Evolutionary conservation across 805 yeast species (phyloP).

Genomic region (Yamadazyma scolyti): DNA sequence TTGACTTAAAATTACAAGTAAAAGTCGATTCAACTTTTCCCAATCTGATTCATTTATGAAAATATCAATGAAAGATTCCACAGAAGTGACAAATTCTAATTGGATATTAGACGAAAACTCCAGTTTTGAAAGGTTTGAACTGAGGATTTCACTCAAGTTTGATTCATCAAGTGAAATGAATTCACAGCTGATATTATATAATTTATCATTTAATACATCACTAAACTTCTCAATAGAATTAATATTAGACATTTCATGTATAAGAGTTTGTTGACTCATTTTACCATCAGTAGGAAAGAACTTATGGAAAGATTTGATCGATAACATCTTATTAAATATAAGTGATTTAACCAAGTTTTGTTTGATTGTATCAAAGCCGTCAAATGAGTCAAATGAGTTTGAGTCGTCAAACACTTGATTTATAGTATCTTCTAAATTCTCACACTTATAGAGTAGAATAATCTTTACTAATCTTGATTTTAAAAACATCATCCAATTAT

Average conservation of each 20-base stretch:
- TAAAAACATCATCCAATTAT: slow-evolving; percentile 35
- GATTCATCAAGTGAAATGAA: slow-evolving; percentile 40
- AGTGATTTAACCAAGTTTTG: slow-evolving; percentile 28
- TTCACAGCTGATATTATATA: slow-evolving; percentile 31
- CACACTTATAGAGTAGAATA: slow-evolving; percentile 16
- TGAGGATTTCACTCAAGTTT: slow-evolving; percentile 26
- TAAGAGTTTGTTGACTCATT: slow-evolving; percentile 18
- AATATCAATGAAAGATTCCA: slow-evolving; percentile 18
- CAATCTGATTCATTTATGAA: slow-evolving; percentile 23
- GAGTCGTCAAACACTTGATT: slow-evolving; percentile 9
- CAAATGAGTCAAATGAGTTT: slow-evolving; percentile 2
- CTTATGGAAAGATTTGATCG: slow-evolving; percentile 20
- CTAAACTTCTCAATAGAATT: slow-evolving; percentile 18
- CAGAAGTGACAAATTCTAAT: slow-evolving; percentile 17
- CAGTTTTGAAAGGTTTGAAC: slow-evolving; percentile 16
- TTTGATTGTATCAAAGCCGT: slow-evolving; percentile 11
- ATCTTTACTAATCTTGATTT: slow-evolving; percentile 24
- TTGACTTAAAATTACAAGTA: slow-evolving; percentile 48
- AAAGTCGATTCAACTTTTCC: slow-evolving; percentile 41
- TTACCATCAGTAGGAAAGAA: slow-evolving; percentile 27
- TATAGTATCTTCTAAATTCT: slow-evolving; percentile 12
- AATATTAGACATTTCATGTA: slow-evolving; percentile 24
- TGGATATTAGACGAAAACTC: slow-evolving; percentile 22
- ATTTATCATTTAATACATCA: slow-evolving; percentile 25
- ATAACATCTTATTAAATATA: slow-evolving; percentile 23